Base-by-base conservation (phyloP, 2,329 filamentous ascomycete species). In the Arachnopeziza araneosa region DNA sequence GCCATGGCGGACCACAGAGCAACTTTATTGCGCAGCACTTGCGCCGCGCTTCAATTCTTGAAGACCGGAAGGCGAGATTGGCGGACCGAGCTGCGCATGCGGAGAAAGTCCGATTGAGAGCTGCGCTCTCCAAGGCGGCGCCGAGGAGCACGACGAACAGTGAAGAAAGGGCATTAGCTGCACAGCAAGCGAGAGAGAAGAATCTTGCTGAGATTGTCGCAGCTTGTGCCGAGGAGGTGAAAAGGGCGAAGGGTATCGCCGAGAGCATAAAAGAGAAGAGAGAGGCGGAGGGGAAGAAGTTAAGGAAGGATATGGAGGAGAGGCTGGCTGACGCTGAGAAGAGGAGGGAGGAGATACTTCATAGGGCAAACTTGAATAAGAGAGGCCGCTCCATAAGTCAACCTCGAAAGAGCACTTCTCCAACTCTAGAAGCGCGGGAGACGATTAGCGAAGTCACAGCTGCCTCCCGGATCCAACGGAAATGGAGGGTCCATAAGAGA, bases 131-230 rank as follows among this genome's bases (percentile, higher is more conserved):
- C 61, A 92, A 91, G 74, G 85, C 89, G 2, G 80, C 85, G 7
- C 83, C 86, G 1, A 79, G 82, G 22, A 84, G 87, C 66, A 83
- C 77, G 32, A 84, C 83, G 1, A 80, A 85, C 58, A 89, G 86
- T 52, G 90, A 93, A 72, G 89, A 93, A 73, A 81, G 88, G 55
- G 89, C 90, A 2, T 76, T 92, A 60, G 90, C 90, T 6, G 90
- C 90, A 5, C 86, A 91, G 63, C 83, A 91, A 65, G 88, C 90
- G 0, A 83, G 91, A 60, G 89, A 93, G 76, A 88, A 88, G 67
- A 91, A 93, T 67, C 76, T 95, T 21, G 90, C 89, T 9, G 90
- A 93, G 72, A 92, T 93, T 51, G 89, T 90, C 3, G 88, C 90
- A 54, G 82, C 85, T 62, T 93, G 90, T 70, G 90, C 90, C 22